Base-by-base conservation (phyloP, 1,284 basidiomycete genomes). In the Amylostereum chailletii region DNA sequence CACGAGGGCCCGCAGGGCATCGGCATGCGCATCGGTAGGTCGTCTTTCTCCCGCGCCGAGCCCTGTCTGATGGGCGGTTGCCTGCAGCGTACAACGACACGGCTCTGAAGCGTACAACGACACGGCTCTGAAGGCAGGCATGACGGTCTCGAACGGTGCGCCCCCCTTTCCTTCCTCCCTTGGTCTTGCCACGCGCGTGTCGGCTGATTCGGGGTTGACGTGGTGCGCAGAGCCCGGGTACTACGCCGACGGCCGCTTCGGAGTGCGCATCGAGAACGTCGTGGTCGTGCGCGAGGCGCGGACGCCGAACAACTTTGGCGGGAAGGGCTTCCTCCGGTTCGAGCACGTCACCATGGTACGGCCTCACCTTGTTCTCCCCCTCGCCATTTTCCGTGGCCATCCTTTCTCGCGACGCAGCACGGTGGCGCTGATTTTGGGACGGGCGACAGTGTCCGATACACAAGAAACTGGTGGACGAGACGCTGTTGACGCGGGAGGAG, bases 1-100 rank as follows among this genome's bases (percentile, higher is more conserved):
- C 94, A 97, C 61, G 93, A 95, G 75, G 91, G 91, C 2, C 93
- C 93, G 0, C 90, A 93, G 38, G 90, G 90, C 1, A 86, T 97
- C 50, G 91, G 92, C 27, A 79, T 80, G 42, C 77, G 90, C 41
- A 84, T 90, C 36, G 70, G 84, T 86, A 57, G 33, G 65, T 55
- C 6, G 45, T 11, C 39, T 27, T 37, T 51, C 5, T 47, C 11
- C 46, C 5, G 11, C 29, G 19, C 36, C 11, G 19, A 48, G 10
- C 30, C 4, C 27, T 4, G 10, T 9, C 31, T n/a, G 9, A 31
- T 42, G 3, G 4, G 4, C 50, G 85, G 19, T 19, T 19, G 19
- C 19, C 65, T 96, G 47, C 86, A 88, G 84, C 70, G 0, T 78
- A 79, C 61, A 87, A 88, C 61, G 81, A 71, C 41, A 77, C 83